A percentile compares a stretch with the other conserved stretches of the same genome.
Conservation (phyloP, 768 basidiomycete genomes). For the Hygrophorus russula region DNA sequence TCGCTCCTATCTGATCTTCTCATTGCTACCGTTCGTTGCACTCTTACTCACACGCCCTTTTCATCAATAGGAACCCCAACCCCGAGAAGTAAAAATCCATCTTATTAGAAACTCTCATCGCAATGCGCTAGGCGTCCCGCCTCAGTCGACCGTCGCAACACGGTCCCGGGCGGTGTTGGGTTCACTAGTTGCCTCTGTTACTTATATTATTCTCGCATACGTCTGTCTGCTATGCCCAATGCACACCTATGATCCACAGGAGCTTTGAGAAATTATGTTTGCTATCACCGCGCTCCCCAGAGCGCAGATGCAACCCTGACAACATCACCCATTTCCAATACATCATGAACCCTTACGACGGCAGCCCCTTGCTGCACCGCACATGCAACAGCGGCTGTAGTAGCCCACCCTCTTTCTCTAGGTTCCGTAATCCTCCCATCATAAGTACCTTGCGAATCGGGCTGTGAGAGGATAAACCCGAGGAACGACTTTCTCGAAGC, state of each 20-base stretch:
- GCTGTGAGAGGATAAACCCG: slow-evolving; percentile 46
- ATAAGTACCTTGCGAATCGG: slow-evolving; percentile 16
- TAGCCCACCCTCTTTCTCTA: slow-evolving; percentile 66
- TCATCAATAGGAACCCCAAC: slow-evolving; percentile 43
- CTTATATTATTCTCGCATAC: too few species aligned
- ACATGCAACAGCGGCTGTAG: slow-evolving; percentile 64
- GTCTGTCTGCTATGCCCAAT: too few species aligned
- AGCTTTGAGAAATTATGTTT: not conserved
- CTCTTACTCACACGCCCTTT: slow-evolving; percentile 16
- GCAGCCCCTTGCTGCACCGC: slow-evolving; percentile 63
- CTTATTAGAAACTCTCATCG: not conserved
- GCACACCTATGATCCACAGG: too few species aligned
- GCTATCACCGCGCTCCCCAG: slow-evolving; percentile 19
- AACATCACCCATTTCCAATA: slow-evolving; percentile 61
- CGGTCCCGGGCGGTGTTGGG: too few species aligned
- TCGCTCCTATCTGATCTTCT: slow-evolving; percentile 95
- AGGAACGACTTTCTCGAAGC: slow-evolving; percentile 80
- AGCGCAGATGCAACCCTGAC: slow-evolving; percentile 55
- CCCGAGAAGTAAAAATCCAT: slow-evolving; percentile 42
- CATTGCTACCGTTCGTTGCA: slow-evolving; percentile 7
- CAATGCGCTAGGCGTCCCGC: too few species aligned
- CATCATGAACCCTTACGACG: slow-evolving; percentile 78
- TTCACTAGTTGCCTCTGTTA: too few species aligned
- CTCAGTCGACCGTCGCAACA: too few species aligned
- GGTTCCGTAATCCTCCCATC: slow-evolving; percentile 45